These are phyloP conservation scores for Rubia yunnanensis DNA, from an alignment of 257 asterid species.

Conservation along the genomic window DNA sequence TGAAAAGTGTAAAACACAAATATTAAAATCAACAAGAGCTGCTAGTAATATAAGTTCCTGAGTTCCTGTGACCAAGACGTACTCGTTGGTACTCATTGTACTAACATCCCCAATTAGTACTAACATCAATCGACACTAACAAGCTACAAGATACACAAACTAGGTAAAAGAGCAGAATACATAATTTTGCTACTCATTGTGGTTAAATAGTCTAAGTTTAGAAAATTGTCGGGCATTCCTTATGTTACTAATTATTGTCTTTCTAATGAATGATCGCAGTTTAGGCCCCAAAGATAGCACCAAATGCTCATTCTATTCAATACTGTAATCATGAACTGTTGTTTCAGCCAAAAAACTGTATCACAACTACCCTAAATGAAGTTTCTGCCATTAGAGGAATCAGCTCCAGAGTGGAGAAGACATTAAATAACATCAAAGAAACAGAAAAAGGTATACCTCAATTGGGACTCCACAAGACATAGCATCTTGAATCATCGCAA, in stretches of 20 bases:
- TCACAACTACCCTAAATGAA: neutral
- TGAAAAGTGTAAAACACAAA: neutral
- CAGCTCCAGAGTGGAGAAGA: neutral
- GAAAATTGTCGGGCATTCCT: neutral
- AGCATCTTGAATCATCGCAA: conserved; percentile 26
- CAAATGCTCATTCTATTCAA: neutral
- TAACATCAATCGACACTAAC: neutral
- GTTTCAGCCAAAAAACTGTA: neutral
- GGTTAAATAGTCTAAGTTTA: neutral
- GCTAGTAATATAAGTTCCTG: neutral
- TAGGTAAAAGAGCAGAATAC: neutral
- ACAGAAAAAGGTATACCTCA: conserved; percentile 38
- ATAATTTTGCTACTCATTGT: neutral
- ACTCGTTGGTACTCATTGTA: too few relatives aligned
- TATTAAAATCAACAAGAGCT: neutral
- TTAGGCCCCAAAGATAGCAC: neutral
- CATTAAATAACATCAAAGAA: neutral
- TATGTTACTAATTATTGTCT: neutral
- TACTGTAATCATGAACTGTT: neutral
- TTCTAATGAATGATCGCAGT: neutral
- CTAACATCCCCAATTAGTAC: neutral
- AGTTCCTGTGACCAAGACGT: neutral
- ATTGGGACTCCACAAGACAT: conserved; percentile 37
- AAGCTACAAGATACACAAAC: neutral
- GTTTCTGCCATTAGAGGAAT: neutral